These are phyloP conservation scores for Kluyveromyces sp. DNA, from an alignment of 1,139 yeast genomes.

Conservation along the genomic window DNA sequence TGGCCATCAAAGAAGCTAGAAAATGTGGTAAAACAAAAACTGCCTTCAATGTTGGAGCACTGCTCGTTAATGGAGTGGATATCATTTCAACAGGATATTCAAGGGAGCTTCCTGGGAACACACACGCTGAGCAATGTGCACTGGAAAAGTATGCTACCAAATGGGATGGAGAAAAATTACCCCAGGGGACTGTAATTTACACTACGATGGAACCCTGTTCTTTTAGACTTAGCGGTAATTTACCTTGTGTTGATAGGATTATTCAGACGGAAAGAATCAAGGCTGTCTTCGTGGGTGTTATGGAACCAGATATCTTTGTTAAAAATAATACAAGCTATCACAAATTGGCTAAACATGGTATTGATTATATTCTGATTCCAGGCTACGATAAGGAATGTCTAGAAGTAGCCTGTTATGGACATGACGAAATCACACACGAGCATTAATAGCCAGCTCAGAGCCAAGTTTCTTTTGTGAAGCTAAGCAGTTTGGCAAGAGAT, in stretches of 20 bases:
- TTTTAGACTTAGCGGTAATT: constrained; percentile 78
- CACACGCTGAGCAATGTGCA: constrained; percentile 98
- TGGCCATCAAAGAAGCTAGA: constrained; percentile 68
- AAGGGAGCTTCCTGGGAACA: constrained; percentile 87
- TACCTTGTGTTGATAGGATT: constrained; percentile 81
- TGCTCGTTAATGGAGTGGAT: constrained; percentile 59
- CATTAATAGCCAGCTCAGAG: too few relatives aligned
- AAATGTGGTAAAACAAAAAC: constrained; percentile 80
- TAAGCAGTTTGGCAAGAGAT: too few relatives aligned
- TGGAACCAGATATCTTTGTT: constrained; percentile 87
- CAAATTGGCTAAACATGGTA: constrained; percentile 47
- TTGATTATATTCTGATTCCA: constrained; percentile 72
- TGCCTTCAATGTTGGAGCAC: constrained; percentile 92
- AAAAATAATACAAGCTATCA: constrained; percentile 61
- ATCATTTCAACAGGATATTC: constrained; percentile 78
- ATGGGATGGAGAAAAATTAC: constrained; percentile 43
- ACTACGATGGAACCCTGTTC: constrained; percentile 99
- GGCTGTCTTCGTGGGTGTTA: constrained; percentile 84
- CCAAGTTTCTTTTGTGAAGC: too few relatives aligned
- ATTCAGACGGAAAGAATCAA: constrained; percentile 48
- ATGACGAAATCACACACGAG: constrained; percentile 24
- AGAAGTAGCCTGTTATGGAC: constrained; percentile 72
- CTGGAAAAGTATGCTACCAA: constrained; percentile 57
- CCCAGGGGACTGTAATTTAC: constrained; percentile 73
- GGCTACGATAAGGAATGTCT: constrained; percentile 76